Evolutionary conservation across 257 asterid genomes (phyloP).

Genomic region (Penstemon davidsonii): DNA sequence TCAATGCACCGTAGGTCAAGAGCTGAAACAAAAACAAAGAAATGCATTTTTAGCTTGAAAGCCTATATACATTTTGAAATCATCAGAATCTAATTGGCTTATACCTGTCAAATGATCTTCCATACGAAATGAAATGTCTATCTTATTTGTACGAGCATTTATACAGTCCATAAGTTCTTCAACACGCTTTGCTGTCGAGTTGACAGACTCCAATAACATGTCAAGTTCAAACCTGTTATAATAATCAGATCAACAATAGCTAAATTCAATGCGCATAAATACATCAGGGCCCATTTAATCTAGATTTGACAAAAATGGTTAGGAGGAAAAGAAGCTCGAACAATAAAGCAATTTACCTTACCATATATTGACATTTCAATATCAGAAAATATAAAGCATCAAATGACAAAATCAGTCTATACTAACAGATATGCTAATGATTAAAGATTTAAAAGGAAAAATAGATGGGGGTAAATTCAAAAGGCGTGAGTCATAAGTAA

Average conservation of each 20-base stretch:
- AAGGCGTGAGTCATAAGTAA: constrained; percentile 21
- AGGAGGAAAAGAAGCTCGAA: constrained; percentile 13
- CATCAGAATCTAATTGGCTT: too few relatives aligned
- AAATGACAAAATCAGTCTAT: background rate
- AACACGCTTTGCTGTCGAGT: too few relatives aligned
- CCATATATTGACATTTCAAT: background rate
- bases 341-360: background rate
- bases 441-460: constrained; percentile 18
- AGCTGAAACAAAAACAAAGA: constrained; percentile 45
- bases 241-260: constrained; percentile 35
- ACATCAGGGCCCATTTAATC: constrained; percentile 19
- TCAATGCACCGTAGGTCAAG: constrained; percentile 91
- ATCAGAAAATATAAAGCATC: constrained; percentile 14
- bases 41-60: constrained; percentile 22
- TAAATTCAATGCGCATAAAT: constrained; percentile 20
- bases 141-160: constrained; percentile 42
- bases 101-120: too few relatives aligned
- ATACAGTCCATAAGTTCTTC: constrained; percentile 27
- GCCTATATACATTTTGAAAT: background rate
- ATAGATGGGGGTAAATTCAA: constrained; percentile 7
- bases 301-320: constrained; percentile 13
- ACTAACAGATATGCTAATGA: constrained; percentile 16
- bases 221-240: constrained; percentile 42
- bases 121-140: too few relatives aligned
- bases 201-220: too few relatives aligned